Evolutionary conservation across 1,284 basidiomycete species (phyloP), one percentile per base, ranked within the genome.

Genomic region (Cronartium quercuum): DNA sequence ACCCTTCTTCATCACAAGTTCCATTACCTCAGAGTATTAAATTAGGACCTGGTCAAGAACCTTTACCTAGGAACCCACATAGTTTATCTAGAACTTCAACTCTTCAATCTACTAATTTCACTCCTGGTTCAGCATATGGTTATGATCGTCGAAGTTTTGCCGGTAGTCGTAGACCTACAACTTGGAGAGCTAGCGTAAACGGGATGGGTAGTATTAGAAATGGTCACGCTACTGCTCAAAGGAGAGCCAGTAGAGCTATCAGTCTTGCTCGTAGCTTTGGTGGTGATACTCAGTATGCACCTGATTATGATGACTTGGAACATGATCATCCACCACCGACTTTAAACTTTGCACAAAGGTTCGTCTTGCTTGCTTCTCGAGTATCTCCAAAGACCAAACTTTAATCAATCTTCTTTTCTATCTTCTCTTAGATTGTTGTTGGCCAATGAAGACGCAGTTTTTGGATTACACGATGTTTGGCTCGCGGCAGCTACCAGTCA

Each of bases 381-480:
- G 44, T 38, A 34, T 21, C n/a, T 37, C 5, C n/a, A 62, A 21
- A 24, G 7, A 18, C 6, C 47, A 29, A 58, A 67, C 41, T 9
- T 57, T 42, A 15, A 35, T 57, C n/a, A 37, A 6, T 10, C 21
- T 37, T 34, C 58, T 38, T 41, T 37, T 51, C 35, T 2, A 4
- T 73, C 86, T 9, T 4, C 29, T 24, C 62, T 38, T 29, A 64
- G 71, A 65, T 62, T 82, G 69, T 69, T 82, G 62, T 75, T 81
- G 70, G 91, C 93, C 3, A 94, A 94, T 82, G 91, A 94, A 81
- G 90, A 91, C 80, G 89, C 90, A 0, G 91, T 94, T 6, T 91
- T 90, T 66, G 90, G 89, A 77, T 90, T 95, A 78, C 90, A 91
- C 4, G 92, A 94, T 82, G 84, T 95, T 15, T 95, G 93, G 92